Base-by-base conservation (phyloP, 2,329 filamentous ascomycete species). In the Diplodia seriata region DNA sequence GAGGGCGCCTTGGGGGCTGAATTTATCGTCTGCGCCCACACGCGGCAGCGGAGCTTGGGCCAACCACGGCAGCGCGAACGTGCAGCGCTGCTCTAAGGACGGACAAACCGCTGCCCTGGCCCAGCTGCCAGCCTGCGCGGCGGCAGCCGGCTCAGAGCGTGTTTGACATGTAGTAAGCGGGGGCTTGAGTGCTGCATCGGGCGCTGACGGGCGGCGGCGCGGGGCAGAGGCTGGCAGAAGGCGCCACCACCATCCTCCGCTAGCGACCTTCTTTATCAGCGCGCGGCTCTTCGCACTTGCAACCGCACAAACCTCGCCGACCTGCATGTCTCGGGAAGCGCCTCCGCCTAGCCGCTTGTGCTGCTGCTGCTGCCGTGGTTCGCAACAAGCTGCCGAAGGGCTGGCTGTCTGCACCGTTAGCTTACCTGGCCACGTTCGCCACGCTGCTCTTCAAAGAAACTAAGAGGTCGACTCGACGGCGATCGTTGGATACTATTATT, bases 401-500 rank as follows among this genome's bases (percentile, higher is more conserved):
- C n/a, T 54, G 23, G 51, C 54, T 56, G 9, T 38, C 26, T 20
- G 33, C 18, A 53, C 18, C 18, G 33, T 56, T 56, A 56, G 54
- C 20, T 31, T 20, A 12, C 29, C 15, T 23, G 18, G 8, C 8
- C 29, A 20, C 18, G 31, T 18, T 29, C 50, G 59, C 31, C 59
- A 29, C 59, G 59, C 59, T 51, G 43, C 43, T 15, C 9, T 31
- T 49, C n/a, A n/a, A n/a, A n/a, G n/a, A n/a, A n/a, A n/a, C n/a
- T 50, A 29, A 23, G 31, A 20, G 26, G 38, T 18, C 26, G 26
- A 38, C 11, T 23, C 43, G 47, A 26, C 57, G 56, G 49, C 56
- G 53, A 67, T 66, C 55, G 53, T 47, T 56, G 54, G 64, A 49
- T 67, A 54, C 33, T 59, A 59, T 59, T 67, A 51, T 67, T 67